These are phyloP conservation scores for Acanthamoeba culbertsoni DNA, from an alignment of 208 protist genomes.

Conservation along the genomic window DNA sequence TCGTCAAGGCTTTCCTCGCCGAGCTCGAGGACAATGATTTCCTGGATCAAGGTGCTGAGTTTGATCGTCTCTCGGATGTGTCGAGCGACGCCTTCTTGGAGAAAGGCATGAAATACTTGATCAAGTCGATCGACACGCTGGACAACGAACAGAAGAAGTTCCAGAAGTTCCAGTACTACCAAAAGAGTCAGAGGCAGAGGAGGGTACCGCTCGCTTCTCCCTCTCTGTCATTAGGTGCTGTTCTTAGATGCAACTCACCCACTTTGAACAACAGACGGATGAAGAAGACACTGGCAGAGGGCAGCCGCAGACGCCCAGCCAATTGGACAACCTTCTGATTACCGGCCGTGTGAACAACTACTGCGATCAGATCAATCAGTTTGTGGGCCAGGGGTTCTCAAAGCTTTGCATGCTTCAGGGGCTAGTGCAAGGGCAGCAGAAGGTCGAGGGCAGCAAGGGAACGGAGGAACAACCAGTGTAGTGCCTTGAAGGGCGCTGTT, in stretches of 20 bases:
- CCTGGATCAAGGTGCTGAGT: neutral
- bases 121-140: slow-evolving; percentile 72
- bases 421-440: slow-evolving; percentile 1
- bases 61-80: slow-evolving; percentile 69
- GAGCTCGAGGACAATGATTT: slow-evolving; percentile 75
- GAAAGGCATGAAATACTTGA: slow-evolving; percentile 71
- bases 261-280: neutral
- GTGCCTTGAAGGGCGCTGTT: too few relatives aligned
- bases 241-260: neutral
- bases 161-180: slow-evolving; percentile 42
- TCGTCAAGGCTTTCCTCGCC: slow-evolving; percentile 83
- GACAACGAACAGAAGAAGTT: slow-evolving; percentile 64
- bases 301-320: slow-evolving; percentile 56
- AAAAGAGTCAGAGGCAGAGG: slow-evolving; percentile 53
- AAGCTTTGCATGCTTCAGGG: slow-evolving; percentile 76
- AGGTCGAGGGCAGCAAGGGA: neutral
- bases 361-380: slow-evolving; percentile 79
- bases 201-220: neutral
- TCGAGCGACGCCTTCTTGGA: slow-evolving; percentile 70
- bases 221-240: neutral
- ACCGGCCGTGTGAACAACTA: slow-evolving; percentile 80
- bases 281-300: neutral
- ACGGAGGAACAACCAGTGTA: neutral
- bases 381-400: slow-evolving; percentile 72
- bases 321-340: slow-evolving; percentile 77